Percentiles rank a stretch among this genome's conserved stretches.
Conservation (phyloP, 2,329 filamentous ascomycete genomes). For the Verticillium nonalfalfae region DNA sequence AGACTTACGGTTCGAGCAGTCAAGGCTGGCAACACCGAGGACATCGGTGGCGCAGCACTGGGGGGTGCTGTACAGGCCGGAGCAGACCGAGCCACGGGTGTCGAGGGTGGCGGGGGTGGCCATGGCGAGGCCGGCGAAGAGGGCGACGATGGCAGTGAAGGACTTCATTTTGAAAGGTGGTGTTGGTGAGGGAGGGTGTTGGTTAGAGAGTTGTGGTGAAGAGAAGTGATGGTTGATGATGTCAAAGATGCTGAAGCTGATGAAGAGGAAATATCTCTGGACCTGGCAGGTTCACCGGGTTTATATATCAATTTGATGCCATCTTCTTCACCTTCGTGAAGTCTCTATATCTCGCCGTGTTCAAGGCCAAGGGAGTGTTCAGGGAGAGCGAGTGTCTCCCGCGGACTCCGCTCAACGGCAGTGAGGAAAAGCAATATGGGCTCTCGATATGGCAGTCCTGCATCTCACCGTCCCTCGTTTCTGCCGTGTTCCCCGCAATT, state of each 20-base stretch:
- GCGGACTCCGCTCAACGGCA: neutral
- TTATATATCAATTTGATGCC: neutral
- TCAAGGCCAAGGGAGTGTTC: neutral
- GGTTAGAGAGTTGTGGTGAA: neutral
- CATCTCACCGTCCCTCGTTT: neutral
- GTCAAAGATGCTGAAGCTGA: neutral
- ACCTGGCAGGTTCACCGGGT: neutral
- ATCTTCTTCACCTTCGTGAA: neutral
- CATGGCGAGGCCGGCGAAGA: slow-evolving; percentile 17
- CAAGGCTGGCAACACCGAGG: slow-evolving; percentile 47
- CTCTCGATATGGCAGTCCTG: neutral
- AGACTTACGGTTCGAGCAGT: slow-evolving; percentile 39
- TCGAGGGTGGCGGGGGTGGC: slow-evolving; percentile 24
- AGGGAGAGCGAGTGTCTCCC: neutral
- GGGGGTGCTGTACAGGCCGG: slow-evolving; percentile 31
- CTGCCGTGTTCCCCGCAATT: neutral
- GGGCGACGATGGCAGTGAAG: slow-evolving; percentile 6
- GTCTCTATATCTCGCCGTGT: neutral
- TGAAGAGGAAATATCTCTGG: neutral
- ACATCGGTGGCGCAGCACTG: slow-evolving; percentile 59
- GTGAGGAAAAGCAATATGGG: neutral
- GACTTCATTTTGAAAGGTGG: slow-evolving; percentile 8
- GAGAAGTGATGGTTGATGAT: neutral
- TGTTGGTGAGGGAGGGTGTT: neutral
- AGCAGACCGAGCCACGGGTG: slow-evolving; percentile 30